Percentiles rank a stretch among this genome's conserved stretches.
Conservation (phyloP, 441 rosid genomes). For the Populus hybrid region DNA sequence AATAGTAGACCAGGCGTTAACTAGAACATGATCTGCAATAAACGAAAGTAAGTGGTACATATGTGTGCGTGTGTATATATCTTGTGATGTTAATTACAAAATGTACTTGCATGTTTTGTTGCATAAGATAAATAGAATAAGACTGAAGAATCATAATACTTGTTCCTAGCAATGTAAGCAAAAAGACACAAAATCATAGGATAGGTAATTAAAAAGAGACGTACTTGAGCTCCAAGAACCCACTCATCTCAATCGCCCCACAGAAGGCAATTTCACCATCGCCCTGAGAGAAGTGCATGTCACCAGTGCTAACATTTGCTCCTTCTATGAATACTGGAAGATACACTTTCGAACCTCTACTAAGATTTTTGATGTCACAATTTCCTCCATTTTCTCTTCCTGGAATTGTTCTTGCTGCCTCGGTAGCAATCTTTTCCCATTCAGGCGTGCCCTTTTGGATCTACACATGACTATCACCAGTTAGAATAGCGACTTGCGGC, state of each 20-base stretch:
- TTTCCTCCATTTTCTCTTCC: slow-evolving; percentile 97
- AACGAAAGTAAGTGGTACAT: too few relatives aligned
- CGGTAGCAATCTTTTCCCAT: slow-evolving; percentile 72
- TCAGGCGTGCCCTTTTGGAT: slow-evolving; percentile 56
- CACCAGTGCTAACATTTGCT: slow-evolving; percentile 89
- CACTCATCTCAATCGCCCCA: slow-evolving; percentile 98
- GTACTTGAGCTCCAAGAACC: slow-evolving; percentile 88
- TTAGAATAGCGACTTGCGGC: slow-evolving; percentile 4
- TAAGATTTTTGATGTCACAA: slow-evolving; percentile 89
- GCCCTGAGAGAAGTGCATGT: slow-evolving; percentile 97
- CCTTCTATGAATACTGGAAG: slow-evolving; percentile 91
- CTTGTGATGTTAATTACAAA: not conserved
- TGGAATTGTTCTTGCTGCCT: slow-evolving; percentile 89
- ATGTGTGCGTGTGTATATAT: too few relatives aligned
- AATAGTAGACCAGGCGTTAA: too few relatives aligned
- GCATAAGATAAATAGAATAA: not conserved
- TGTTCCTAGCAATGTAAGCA: not conserved
- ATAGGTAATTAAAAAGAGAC: slow-evolving; percentile 2
- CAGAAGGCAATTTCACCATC: slow-evolving; percentile 96
- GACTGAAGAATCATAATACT: not conserved
- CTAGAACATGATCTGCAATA: too few relatives aligned
- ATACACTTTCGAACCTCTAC: slow-evolving; percentile 82
- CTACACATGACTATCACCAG: slow-evolving; percentile 32
- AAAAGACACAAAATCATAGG: not conserved
- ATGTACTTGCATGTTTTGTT: not conserved